These are phyloP conservation scores for Hygrocybe coccinea DNA, from an alignment of 768 basidiomycete species.

Conservation along the genomic window DNA sequence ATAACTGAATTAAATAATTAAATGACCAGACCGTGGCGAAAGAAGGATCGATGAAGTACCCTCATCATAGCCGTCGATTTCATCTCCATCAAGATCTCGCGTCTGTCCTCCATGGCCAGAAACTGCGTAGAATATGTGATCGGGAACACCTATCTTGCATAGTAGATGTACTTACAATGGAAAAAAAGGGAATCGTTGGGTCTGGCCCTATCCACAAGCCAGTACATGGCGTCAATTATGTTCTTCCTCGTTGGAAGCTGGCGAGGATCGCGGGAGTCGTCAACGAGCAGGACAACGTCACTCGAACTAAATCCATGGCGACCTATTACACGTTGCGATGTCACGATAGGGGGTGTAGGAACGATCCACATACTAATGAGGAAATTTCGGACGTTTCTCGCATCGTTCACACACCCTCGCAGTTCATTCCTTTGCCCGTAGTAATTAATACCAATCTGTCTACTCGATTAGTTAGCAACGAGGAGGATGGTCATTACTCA, in stretches of 20 bases:
- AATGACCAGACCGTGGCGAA: background rate
- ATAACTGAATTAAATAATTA: constrained; percentile 48
- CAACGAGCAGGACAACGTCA: constrained; percentile 68
- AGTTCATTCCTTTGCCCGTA: constrained; percentile 57
- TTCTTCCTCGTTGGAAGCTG: constrained; percentile 43
- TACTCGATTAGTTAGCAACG: background rate
- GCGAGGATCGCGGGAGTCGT: constrained; percentile 45
- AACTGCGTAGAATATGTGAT: background rate
- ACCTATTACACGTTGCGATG: constrained; percentile 24
- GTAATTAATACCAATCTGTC: constrained; percentile 78
- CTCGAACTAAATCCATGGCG: constrained; percentile 51
- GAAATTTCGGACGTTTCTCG: constrained; percentile 63
- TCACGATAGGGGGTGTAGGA: background rate
- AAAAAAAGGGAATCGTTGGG: constrained; percentile 74
- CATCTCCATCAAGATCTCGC: constrained; percentile 70
- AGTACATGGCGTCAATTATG: constrained; percentile 46
- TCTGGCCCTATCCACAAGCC: constrained; percentile 64
- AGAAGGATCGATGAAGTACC: constrained; percentile 32
- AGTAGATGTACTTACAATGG: constrained; percentile 46
- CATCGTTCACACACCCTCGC: constrained; percentile 79
- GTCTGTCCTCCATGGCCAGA: constrained; percentile 62
- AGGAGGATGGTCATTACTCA: constrained; percentile 7
- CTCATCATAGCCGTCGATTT: constrained; percentile 78
- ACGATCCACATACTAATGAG: constrained; percentile 44
- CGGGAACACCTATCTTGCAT: background rate